Base-by-base conservation (phyloP, 2,329 filamentous ascomycete genomes). In the Trichoderma sp. region DNA sequence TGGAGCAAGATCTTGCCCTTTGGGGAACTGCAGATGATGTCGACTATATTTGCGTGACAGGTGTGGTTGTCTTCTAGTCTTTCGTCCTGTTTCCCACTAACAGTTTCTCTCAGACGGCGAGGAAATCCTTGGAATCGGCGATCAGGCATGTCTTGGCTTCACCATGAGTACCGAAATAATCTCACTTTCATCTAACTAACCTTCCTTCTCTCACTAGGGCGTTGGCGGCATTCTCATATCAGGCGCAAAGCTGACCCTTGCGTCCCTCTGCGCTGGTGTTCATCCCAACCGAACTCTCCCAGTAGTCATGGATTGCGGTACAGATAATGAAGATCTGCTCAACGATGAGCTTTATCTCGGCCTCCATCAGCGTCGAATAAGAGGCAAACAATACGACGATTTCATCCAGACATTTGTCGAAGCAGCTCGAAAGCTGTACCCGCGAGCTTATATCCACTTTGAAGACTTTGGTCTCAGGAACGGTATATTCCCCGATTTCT, bases 11-110 rank as follows among this genome's bases (percentile, higher is more conserved):
- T 72, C 82, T 97, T 1, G 85, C 87, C 0, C 89, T 91, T 73
- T 95, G 91, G 86, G 92, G 91, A 0, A 83, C 83, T 0, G 82
- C 88, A 0, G 92, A 94, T 3, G 93, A 96, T 71, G 90, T 97
- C 39, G 94, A 97, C 80, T 91, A 97, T 76, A 96, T 97, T 73
- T 94, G 96, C 6, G 93, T 96, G 7, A 94, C 92, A 57, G 93
- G 95, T 85, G 84, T 83, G 73, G 84, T 21, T 6, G 0, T 26
- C 5, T 12, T 6, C 15, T 2, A 2, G 14, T 2, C 21, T 26
- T 47, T 8, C 1, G 11, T 39, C 8, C 28, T 28, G 28, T 12
- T 70, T 69, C 28, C 62, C 12, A 60, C 3, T 0, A 2, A 43
- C 14, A 18, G 5, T 8, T 43, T 14, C 34, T 28, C 15, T 30